These are phyloP conservation scores for Verbena officinalis DNA, from an alignment of 257 asterid species.

Conservation along the genomic window DNA sequence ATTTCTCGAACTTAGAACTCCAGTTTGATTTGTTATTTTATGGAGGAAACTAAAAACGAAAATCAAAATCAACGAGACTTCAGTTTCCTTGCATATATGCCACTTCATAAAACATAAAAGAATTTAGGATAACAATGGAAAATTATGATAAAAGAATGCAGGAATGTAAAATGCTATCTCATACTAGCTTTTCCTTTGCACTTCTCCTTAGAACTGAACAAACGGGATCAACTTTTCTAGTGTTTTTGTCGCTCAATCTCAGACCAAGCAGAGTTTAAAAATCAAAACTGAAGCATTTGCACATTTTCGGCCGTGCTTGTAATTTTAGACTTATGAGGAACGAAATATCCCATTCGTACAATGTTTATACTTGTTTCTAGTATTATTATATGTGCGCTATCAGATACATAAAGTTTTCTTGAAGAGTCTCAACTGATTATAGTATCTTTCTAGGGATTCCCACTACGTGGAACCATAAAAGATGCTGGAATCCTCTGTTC, in stretches of 20 bases:
- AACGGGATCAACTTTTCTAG: slow-evolving; percentile 1
- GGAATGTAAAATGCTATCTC: background rate
- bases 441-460: slow-evolving; percentile 47
- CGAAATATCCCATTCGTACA: background rate
- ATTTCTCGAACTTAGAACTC: background rate
- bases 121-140: background rate
- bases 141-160: background rate
- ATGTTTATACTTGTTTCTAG: background rate
- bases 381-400: slow-evolving; percentile 5
- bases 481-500: slow-evolving; percentile 88
- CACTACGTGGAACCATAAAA: slow-evolving; percentile 84
- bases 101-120: background rate
- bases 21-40: background rate
- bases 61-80: too few relatives aligned
- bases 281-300: background rate
- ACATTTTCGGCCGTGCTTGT: background rate
- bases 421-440: slow-evolving; percentile 24
- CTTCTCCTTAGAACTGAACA: background rate
- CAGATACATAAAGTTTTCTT: slow-evolving; percentile 15
- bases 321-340: slow-evolving; percentile 13
- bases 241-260: background rate
- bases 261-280: background rate
- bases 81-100: slow-evolving; percentile 2
- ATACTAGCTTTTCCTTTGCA: background rate
- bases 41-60: too few relatives aligned